Evolutionary conservation across 192 early-diverging fungal species (phyloP).

Genomic region (Chytriomyces confervae): DNA sequence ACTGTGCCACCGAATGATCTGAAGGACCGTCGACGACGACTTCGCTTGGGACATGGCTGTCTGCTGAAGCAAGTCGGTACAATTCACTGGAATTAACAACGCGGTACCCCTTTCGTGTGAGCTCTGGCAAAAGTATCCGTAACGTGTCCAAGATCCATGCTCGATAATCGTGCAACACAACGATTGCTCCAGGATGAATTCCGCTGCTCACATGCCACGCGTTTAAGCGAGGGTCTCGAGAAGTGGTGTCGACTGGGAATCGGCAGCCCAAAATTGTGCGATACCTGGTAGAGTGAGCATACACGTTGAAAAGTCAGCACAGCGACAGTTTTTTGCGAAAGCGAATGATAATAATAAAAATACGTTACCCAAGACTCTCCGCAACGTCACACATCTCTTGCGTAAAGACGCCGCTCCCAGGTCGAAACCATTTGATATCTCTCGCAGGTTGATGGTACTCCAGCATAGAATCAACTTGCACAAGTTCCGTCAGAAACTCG

Average conservation of each 20-base stretch:
- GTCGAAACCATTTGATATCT: conserved; percentile 37
- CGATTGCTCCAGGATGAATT: conserved; percentile 37
- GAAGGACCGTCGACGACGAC: neutral
- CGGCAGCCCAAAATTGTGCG: conserved; percentile 32
- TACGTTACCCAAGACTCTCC: conserved; percentile 13
- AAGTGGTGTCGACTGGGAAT: conserved; percentile 36
- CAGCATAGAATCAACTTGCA: conserved; percentile 26
- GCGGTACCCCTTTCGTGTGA: conserved; percentile 31
- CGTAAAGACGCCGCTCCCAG: conserved; percentile 33
- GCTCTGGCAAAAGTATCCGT: conserved; percentile 29
- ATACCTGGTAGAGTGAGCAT: neutral
- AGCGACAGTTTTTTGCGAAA: neutral
- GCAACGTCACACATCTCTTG: conserved; percentile 28
- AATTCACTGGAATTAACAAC: neutral
- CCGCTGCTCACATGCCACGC: conserved; percentile 35
- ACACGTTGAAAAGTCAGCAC: neutral
- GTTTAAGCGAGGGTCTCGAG: conserved; percentile 28
- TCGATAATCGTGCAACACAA: conserved; percentile 36
- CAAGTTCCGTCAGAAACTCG: conserved; percentile 28
- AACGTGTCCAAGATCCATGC: conserved; percentile 36
- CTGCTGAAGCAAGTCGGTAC: conserved; percentile 6
- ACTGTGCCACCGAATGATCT: neutral
- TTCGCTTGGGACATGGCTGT: neutral
- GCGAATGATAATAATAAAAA: neutral
- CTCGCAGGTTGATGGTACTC: conserved; percentile 10